Evolutionary conservation across 148 eudicot species (phyloP), one percentile per base, ranked within the genome.

Genomic region (Heliosperma pusillum): DNA sequence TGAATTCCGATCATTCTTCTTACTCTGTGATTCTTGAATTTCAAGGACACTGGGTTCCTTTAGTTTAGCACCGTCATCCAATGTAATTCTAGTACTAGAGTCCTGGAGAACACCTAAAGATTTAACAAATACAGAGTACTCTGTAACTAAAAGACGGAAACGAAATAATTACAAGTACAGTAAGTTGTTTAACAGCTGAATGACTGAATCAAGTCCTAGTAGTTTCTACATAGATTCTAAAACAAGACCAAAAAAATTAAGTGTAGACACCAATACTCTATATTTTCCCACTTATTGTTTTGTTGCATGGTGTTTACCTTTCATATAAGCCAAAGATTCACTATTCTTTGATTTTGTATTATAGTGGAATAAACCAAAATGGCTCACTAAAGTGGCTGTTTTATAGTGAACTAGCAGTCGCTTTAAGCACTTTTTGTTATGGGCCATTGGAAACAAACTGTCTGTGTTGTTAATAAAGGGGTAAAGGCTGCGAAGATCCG

Each of bases 91-190:
- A 58, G 30, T 19, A 47, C 68, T 65, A 80, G 58, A 56, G 53
- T 81, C 86, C 84, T 77, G 84, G 75, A 72, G 69, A 80, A 76
- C 69, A 80, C 91, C 93, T 89, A 85, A 80, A 81, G 70, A 76
- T 77, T 83, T 75, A 70, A 83, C 33, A 76, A 71, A 65, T 57
- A 29, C 30, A 29, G 30, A 29, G 30, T 29, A 50, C 55, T 50
- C 55, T 13, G 55, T 50, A 76, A 71, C 73, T 72, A 42, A 76
- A 77, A 76, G 76, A 50, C 68, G 74, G 44, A 76, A 24, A 27
- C 20, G 15, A 44, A 65, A 42, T 21, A 27, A 12, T 40, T 4
- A 73, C 47, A 73, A 56, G 5, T 56, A 40, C 36, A 76, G 45
- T 4, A 36, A 56, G 27, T 52, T 65, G 69, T 47, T 16, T 25